phyloP scores from a whole-genome alignment of 495 filamentous ascomycete genomes.

The Aspergillus affinis region DNA sequence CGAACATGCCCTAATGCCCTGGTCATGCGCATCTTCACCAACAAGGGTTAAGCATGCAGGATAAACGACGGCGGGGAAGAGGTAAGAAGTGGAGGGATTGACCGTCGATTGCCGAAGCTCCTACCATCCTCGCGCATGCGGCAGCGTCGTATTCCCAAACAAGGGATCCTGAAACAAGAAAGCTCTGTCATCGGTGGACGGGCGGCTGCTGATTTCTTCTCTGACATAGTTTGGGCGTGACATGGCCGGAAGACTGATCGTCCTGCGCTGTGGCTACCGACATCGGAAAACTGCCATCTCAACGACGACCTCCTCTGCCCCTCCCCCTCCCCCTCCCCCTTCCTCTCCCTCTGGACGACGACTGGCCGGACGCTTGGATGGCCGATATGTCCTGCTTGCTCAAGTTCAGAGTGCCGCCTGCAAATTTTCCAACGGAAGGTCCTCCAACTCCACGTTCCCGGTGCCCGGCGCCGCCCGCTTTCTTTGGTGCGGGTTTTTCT shows the following conservation, averaged over 20 bases:
- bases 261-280: background rate
- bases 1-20: background rate
- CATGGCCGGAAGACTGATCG: background rate
- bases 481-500: slow-evolving; percentile 61
- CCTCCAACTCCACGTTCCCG: slow-evolving; percentile 69
- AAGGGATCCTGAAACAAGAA: background rate
- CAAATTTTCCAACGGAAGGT: slow-evolving; percentile 77
- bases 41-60: background rate
- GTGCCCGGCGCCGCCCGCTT: slow-evolving; percentile 38
- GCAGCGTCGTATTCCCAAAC: background rate
- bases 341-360: too few relatives aligned
- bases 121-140: background rate
- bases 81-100: background rate
- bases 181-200: background rate
- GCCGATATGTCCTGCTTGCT: slow-evolving; percentile 71
- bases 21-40: background rate
- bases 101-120: background rate
- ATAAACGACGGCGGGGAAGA: background rate
- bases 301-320: slow-evolving; percentile 25
- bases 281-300: background rate
- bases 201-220: background rate
- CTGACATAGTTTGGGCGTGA: background rate
- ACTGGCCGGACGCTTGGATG: slow-evolving; percentile 55
- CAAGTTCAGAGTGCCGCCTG: slow-evolving; percentile 73
- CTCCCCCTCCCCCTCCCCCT: slow-evolving; percentile 32